Percentiles rank a stretch among this genome's conserved stretches.
Conservation (phyloP, 331 rosid species). For the Erythrophleum ivorense region DNA sequence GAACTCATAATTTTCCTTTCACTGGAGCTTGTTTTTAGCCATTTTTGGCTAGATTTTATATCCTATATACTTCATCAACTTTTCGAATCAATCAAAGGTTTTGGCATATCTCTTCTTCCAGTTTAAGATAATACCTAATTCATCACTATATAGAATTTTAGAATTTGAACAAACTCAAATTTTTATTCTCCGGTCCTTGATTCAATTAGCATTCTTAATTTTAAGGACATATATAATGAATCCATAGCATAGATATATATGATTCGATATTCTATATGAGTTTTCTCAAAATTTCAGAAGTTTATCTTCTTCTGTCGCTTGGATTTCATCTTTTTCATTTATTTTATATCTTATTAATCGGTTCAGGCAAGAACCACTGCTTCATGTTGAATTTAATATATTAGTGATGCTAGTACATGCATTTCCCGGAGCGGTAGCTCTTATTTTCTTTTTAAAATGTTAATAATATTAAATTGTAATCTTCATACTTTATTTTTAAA, state of each 20-base stretch:
- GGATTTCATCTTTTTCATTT: conserved; percentile 11
- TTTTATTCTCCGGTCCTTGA: background rate
- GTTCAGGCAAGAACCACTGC: background rate
- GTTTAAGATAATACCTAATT: background rate
- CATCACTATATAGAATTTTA: background rate
- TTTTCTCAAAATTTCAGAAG: conserved; percentile 1
- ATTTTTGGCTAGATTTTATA: background rate
- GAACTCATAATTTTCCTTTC: conserved; percentile 1
- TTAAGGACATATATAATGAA: no score
- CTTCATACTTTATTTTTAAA: background rate
- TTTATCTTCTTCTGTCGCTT: background rate
- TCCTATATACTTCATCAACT: background rate
- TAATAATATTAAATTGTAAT: background rate
- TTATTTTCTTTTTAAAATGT: background rate
- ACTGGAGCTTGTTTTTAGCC: background rate
- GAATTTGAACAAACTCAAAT: background rate
- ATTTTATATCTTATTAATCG: background rate
- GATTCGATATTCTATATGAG: background rate
- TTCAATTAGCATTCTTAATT: no score
- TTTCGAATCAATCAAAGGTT: background rate
- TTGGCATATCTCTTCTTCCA: background rate
- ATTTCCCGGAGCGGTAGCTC: background rate
- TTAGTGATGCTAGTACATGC: background rate
- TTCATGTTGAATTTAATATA: background rate
- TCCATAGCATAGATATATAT: background rate